Conservation (phyloP, 441 rosid genomes). For the Populus hybrid region DNA sequence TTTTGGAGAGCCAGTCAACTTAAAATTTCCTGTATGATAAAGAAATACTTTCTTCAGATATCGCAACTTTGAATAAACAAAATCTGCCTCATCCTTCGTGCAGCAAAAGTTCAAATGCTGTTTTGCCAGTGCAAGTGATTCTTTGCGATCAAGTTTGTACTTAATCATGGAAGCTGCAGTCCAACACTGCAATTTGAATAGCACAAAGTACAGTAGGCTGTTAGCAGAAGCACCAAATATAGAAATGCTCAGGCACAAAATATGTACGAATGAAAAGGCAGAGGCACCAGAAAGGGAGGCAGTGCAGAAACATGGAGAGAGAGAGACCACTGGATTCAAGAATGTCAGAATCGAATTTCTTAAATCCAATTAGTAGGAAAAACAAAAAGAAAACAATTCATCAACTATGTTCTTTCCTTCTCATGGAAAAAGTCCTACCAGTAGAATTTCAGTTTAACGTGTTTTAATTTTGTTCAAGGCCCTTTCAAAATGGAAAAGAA, state of each 20-base stretch:
- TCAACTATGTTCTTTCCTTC: too few relatives aligned
- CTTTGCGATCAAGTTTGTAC: too few relatives aligned
- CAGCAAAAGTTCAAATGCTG: constrained; percentile 60
- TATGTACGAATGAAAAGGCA: background rate
- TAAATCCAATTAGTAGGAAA: too few relatives aligned
- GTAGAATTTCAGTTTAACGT: too few relatives aligned
- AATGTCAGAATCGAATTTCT: too few relatives aligned
- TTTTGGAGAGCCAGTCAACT: constrained; percentile 30
- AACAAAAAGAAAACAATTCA: too few relatives aligned
- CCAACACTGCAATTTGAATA: constrained; percentile 7
- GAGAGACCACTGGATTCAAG: too few relatives aligned
- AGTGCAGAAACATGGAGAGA: too few relatives aligned
- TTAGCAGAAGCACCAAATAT: background rate
- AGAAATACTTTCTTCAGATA: constrained; percentile 64
- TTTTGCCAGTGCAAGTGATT: constrained; percentile 69
- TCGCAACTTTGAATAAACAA: constrained; percentile 50
- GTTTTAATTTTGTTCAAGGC: too few relatives aligned
- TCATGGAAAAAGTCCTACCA: too few relatives aligned
- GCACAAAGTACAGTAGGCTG: constrained; percentile 12
- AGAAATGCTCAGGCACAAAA: background rate
- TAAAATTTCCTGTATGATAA: constrained; percentile 30
- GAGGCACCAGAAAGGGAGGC: background rate
- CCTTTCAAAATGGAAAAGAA: too few relatives aligned
- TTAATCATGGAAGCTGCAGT: constrained; percentile 52
- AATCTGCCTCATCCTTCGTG: constrained; percentile 61